Percentiles rank a stretch among this genome's conserved stretches.
Conservation (phyloP, 2,329 filamentous ascomycete species). For the Aureobasidium sp. region DNA sequence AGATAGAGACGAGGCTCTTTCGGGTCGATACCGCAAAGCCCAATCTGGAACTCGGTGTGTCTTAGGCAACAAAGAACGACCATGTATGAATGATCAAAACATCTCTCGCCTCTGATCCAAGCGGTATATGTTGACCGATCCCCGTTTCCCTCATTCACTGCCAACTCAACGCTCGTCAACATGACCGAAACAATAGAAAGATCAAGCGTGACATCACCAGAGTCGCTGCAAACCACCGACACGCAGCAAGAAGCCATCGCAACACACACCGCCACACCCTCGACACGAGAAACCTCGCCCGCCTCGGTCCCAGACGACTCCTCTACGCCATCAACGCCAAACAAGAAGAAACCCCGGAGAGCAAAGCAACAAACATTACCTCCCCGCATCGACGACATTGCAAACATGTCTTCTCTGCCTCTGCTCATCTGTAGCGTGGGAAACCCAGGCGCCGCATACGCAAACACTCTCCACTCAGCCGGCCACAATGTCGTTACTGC, state of each 20-base stretch:
- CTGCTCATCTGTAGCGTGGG: constrained; percentile 83
- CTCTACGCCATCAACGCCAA: not conserved
- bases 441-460: constrained; percentile 65
- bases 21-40: no score
- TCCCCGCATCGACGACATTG: not conserved
- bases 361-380: not conserved
- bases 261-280: not conserved
- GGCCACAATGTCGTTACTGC: constrained; percentile 70
- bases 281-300: not conserved
- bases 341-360: not conserved
- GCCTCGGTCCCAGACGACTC: not conserved
- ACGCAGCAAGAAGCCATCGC: constrained; percentile 11
- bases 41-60: no score
- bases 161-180: no score
- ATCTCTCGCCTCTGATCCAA: no score
- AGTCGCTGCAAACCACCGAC: not conserved
- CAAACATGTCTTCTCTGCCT: constrained; percentile 24
- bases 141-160: no score
- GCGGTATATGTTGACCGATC: no score
- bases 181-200: no score
- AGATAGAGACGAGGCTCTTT: no score
- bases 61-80: no score
- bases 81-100: no score
- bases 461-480: constrained; percentile 75
- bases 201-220: no score